Conservation (phyloP, 1,139 yeast genomes). For the Geotrichum australiense region DNA sequence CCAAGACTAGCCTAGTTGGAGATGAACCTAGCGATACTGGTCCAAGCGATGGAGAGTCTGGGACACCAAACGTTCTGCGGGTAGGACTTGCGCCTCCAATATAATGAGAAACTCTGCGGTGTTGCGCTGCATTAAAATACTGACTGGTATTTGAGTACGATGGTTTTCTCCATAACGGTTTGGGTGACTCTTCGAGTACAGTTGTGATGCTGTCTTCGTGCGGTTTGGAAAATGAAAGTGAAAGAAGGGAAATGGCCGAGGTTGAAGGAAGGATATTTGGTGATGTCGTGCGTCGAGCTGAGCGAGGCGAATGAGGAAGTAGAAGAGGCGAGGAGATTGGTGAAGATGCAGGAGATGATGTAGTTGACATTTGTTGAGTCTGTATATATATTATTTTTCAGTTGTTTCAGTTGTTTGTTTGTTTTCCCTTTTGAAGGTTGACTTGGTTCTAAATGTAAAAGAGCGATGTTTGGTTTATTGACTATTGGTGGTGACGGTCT, state of each 20-base stretch:
- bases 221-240: slow-evolving; percentile 16
- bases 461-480: too few relatives aligned
- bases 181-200: slow-evolving; percentile 8
- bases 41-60: slow-evolving; percentile 17
- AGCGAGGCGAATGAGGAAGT: slow-evolving; percentile 17
- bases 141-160: slow-evolving; percentile 15
- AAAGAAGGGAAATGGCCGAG: slow-evolving; percentile 17
- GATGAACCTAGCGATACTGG: slow-evolving; percentile 18
- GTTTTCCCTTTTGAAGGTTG: too few relatives aligned
- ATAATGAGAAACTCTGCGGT: slow-evolving; percentile 18
- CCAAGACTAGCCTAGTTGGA: slow-evolving; percentile 16
- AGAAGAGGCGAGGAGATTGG: slow-evolving; percentile 18
- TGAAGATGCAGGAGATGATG: slow-evolving; percentile 12
- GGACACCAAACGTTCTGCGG: slow-evolving; percentile 14
- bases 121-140: slow-evolving; percentile 18
- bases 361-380: slow-evolving; percentile 7
- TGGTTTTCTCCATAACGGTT: background rate
- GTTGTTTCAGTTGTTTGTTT: too few relatives aligned
- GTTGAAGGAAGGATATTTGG: slow-evolving; percentile 16
- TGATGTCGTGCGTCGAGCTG: background rate
- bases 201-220: background rate
- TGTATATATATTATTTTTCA: background rate
- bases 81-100: slow-evolving; percentile 15
- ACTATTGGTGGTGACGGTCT: too few relatives aligned
- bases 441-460: too few relatives aligned